A percentile compares a stretch with the other conserved stretches of the same genome.
Conservation (phyloP, 23 red algal species). For the Gracilaria gracilis region DNA sequence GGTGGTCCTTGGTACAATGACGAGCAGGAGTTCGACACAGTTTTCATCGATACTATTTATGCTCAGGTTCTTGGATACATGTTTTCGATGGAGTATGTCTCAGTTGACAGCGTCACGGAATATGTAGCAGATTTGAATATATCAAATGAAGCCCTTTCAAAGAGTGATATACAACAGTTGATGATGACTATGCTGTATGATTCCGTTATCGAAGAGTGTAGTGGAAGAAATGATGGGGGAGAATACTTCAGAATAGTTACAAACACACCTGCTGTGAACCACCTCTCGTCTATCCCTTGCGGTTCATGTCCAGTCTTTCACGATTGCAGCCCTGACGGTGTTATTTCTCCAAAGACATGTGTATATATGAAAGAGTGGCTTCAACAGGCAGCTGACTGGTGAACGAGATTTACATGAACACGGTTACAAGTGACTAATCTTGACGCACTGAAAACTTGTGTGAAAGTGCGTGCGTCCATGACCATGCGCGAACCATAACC, state of each 20-base stretch:
- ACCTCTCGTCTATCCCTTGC: constrained; percentile 48
- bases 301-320: constrained; percentile 60
- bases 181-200: constrained; percentile 70
- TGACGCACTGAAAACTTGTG: neutral
- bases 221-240: constrained; percentile 38
- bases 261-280: constrained; percentile 49
- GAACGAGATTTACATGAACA: neutral
- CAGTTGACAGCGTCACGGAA: constrained; percentile 50
- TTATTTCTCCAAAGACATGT: constrained; percentile 64
- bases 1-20: constrained; percentile 74
- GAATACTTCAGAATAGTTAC: constrained; percentile 46
- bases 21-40: constrained; percentile 63
- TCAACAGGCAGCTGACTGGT: constrained; percentile 39
- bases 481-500: too few relatives aligned
- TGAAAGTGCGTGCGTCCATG: neutral
- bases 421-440: too few relatives aligned
- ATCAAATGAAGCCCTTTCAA: constrained; percentile 51
- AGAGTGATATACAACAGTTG: constrained; percentile 48
- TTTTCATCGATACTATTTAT: constrained; percentile 68
- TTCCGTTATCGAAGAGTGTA: constrained; percentile 55
- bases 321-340: constrained; percentile 60
- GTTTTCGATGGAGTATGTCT: constrained; percentile 29
- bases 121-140: constrained; percentile 62
- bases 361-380: constrained; percentile 68
- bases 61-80: constrained; percentile 42